Base-by-base conservation (phyloP, 73 alveolate species). In the Paraurostyla sp. region DNA sequence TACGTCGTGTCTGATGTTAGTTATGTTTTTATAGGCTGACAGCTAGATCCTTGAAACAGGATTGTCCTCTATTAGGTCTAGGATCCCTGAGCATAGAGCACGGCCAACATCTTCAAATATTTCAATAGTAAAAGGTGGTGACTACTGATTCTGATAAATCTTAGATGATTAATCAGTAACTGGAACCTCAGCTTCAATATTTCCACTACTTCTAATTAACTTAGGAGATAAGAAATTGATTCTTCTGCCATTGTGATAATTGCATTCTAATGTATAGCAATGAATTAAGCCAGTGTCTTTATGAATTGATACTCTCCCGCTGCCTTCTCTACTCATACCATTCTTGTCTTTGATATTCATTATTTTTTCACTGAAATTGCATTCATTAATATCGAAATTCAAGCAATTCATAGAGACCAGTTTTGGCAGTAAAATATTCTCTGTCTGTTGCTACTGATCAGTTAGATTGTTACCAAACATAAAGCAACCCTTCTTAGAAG, bases 261-360 rank as follows among this genome's bases (percentile, higher is more conserved):
- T 91, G 71, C 95, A 81, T 42, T 92, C 97, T 25, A 92, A 50
- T 23, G 97, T 92, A 33, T 92, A 92, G 76, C 93, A 90, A 38
- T 85, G 91, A 63, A 92, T 59, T 6, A 62, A 22, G 59, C 93
- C 92, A 49, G 99, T 94, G 51, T 92, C 98, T 54, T 97, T 95
- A 68, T 97, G 94, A 58, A 98, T 91, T 27, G 99, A 97, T 23
- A 98, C 99, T 59, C 99, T 91, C n/a, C 99, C 98, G n/a, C 98
- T 92, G 51, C 99, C 99, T 83, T 97, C 99, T 87, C 98, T 96
- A 46, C 97, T 91, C 58, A 97, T 78, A 32, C 98, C 98, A 80
- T 95, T 91, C 87, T 97, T 97, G 75, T 96, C 98, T 68, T 94
- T 96, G 27, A 95, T 93, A 41, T 93, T 92, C 99, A 97, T 96